phyloP scores from a whole-genome alignment of 83 land plant genomes.

The Larix sibirica region DNA sequence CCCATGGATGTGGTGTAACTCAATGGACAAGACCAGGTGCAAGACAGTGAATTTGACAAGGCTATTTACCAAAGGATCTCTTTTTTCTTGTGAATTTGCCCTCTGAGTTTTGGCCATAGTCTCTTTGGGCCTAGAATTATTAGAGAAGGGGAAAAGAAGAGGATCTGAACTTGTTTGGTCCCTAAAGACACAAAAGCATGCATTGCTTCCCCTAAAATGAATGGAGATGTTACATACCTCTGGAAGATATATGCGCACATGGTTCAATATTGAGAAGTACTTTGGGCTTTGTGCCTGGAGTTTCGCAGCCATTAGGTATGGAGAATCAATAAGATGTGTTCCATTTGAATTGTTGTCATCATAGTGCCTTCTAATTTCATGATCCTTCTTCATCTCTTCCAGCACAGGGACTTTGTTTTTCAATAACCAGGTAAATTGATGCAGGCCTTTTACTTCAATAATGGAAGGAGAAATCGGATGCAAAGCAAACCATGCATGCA shows the following conservation, averaged over 20 bases:
- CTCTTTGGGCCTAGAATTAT: neutral
- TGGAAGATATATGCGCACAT: constrained; percentile 84
- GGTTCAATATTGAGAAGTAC: constrained; percentile 93
- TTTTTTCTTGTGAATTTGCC: neutral
- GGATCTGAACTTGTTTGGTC: neutral
- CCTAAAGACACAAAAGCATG: neutral
- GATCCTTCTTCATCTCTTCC: constrained; percentile 88
- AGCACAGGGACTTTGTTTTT: constrained; percentile 82
- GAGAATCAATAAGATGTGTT: constrained; percentile 45
- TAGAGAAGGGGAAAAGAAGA: neutral
- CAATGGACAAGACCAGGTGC: too few relatives aligned
- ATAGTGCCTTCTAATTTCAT: constrained; percentile 62
- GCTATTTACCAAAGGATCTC: neutral
- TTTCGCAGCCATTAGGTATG: constrained; percentile 73
- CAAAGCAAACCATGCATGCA: constrained; percentile 96
- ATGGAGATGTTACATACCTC: constrained; percentile 48
- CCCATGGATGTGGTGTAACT: too few relatives aligned
- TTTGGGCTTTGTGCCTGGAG: constrained; percentile 93
- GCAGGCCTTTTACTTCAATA: constrained; percentile 84
- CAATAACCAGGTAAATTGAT: constrained; percentile 90
- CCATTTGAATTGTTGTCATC: constrained; percentile 73
- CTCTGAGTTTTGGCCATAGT: neutral
- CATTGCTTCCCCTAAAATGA: neutral
- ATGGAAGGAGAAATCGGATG: constrained; percentile 78
- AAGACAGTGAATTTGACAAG: too few relatives aligned